Evolutionary conservation across 2,329 filamentous ascomycete species (phyloP), one percentile per base, ranked within the genome.

Genomic region (Parastagonospora avenae): DNA sequence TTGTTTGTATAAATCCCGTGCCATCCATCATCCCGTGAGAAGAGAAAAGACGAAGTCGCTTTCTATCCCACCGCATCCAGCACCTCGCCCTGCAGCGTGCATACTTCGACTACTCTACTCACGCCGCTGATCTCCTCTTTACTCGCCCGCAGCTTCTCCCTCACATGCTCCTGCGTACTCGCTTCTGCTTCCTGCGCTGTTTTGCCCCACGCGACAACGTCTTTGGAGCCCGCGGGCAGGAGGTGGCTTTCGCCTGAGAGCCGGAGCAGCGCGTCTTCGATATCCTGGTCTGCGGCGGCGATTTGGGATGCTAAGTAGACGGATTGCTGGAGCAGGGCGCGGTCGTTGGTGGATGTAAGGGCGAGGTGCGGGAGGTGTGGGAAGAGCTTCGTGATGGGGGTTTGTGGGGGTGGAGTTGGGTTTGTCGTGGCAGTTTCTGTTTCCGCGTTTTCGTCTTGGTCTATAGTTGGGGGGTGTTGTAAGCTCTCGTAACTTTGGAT

Each of bases 231-330:
- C n/a, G 67, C 69, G 8, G 69, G 64, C 4, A 75, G 55, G 8
- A 76, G 54, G 46, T 74, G 72, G 49, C 72, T 75, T 55, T 76
- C 74, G 14, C 65, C 71, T 0, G 73, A 70, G 1, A 76, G 60
- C 5, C 73, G 63, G 4, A 67, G 54, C 4, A 75, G 49, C 1
- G 64, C 59, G 16, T 69, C 64, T 10, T 57, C 52, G 1, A 64
- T 59, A 2, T 71, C 67, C 24, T 68, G 66, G 27, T 71, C 66
- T 19, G 65, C 66, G 5, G 59, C 43, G 27, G 59, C 55, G n/a
- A 75, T 55, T 42, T 69, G 70, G 6, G 54, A 52, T 33, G 72
- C 62, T 2, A 75, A 57, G 46, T 70, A 73, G 11, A 72, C 60
- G 2, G 66, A 60, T 46, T 73, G 70, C 39, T 73, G 67, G 5